phyloP scores from a whole-genome alignment of 352 stramenopile genomes.

The Globisporangium abappressorium region DNA sequence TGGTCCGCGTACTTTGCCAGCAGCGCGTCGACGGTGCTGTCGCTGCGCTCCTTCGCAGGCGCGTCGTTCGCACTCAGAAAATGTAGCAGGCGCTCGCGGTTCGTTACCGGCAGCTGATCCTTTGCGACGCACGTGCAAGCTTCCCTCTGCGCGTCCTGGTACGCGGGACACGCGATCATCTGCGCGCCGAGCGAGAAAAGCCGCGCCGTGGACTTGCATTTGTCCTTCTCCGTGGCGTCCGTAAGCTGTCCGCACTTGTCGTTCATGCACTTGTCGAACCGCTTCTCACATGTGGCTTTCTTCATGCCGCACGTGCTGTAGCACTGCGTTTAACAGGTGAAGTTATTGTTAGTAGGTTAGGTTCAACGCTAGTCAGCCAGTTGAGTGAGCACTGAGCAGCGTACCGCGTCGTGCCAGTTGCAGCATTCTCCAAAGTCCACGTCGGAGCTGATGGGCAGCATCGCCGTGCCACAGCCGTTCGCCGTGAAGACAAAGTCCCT shows the following conservation, averaged over 20 bases:
- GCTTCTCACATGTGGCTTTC: constrained; percentile 66
- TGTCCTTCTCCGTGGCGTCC: constrained; percentile 19
- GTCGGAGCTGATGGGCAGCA: constrained; percentile 41
- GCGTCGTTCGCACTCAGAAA: constrained; percentile 52
- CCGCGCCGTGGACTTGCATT: constrained; percentile 58
- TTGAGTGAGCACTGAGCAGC: constrained; percentile 1
- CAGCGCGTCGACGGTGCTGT: constrained; percentile 42
- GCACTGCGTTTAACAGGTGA: constrained; percentile 34
- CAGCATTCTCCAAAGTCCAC: constrained; percentile 69
- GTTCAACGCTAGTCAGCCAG: background rate
- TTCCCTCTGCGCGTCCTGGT: constrained; percentile 60
- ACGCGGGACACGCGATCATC: constrained; percentile 70
- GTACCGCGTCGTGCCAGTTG: constrained; percentile 78
- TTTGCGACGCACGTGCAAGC: constrained; percentile 60
- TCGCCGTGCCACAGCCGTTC: constrained; percentile 72
- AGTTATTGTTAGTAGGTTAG: background rate
- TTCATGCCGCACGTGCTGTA: constrained; percentile 81
- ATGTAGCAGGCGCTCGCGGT: constrained; percentile 48
- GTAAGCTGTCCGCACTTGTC: constrained; percentile 33
- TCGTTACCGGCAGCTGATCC: constrained; percentile 23
- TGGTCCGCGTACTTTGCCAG: constrained; percentile 66
- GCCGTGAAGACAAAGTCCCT: constrained; percentile 73
- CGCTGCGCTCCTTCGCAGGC: constrained; percentile 30
- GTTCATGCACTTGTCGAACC: constrained; percentile 73
- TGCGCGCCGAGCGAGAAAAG: constrained; percentile 64